Conservation (phyloP, 1,284 basidiomycete species). For the Mycena citricolor region DNA sequence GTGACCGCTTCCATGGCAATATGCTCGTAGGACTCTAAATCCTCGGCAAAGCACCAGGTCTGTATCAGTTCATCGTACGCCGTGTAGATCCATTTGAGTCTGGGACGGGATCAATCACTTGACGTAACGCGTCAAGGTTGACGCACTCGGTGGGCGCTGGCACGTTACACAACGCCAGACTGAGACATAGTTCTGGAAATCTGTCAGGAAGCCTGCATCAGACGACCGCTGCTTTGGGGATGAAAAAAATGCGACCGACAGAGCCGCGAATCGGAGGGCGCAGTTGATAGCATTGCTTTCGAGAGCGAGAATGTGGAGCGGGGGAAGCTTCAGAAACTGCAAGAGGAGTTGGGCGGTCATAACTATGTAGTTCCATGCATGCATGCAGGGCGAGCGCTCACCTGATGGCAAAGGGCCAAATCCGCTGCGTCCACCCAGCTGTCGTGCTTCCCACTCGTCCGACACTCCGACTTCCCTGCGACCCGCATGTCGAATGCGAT, state of each 20-base stretch:
- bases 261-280: slow-evolving; percentile 58
- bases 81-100: slow-evolving; percentile 57
- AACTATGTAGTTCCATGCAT: no score
- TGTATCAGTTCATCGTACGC: slow-evolving; percentile 62
- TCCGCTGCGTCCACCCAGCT: slow-evolving; percentile 76
- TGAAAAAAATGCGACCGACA: slow-evolving; percentile 41
- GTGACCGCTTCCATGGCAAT: slow-evolving; percentile 56
- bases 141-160: slow-evolving; percentile 67
- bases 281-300: slow-evolving; percentile 53
- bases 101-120: slow-evolving; percentile 28
- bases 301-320: slow-evolving; percentile 65
- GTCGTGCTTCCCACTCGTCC: slow-evolving; percentile 58
- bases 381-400: slow-evolving; percentile 35
- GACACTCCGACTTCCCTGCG: slow-evolving; percentile 58
- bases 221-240: slow-evolving; percentile 2
- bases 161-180: slow-evolving; percentile 66
- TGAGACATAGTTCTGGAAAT: slow-evolving; percentile 70
- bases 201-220: slow-evolving; percentile 33
- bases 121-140: not conserved
- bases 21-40: slow-evolving; percentile 67
- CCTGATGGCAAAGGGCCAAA: slow-evolving; percentile 63
- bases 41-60: slow-evolving; percentile 63
- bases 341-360: not conserved
- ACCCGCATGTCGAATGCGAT: slow-evolving; percentile 72
- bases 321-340: slow-evolving; percentile 61